These are phyloP conservation scores for Penicillium canescens DNA, from an alignment of 495 filamentous ascomycete genomes.

Conservation along the genomic window DNA sequence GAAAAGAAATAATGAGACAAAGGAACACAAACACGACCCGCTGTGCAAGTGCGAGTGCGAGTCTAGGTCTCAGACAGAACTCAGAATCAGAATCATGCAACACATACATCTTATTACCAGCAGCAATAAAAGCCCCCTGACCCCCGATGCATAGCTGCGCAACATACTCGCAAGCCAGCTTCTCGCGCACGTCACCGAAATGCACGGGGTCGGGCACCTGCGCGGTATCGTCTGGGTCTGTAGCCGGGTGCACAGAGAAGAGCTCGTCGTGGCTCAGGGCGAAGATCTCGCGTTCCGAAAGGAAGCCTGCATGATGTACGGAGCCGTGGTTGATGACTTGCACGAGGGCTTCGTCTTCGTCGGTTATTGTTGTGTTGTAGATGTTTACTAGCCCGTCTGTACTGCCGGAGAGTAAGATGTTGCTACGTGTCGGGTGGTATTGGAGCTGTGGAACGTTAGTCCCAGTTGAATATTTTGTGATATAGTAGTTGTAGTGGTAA, in stretches of 20 bases:
- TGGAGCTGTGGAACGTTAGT: slow-evolving; percentile 52
- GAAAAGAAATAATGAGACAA: not conserved
- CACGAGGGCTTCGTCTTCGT: slow-evolving; percentile 83
- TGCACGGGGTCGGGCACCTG: slow-evolving; percentile 52
- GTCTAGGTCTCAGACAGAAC: not conserved
- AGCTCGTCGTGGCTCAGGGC: slow-evolving; percentile 79
- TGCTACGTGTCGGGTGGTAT: slow-evolving; percentile 64
- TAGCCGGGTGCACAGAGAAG: slow-evolving; percentile 73
- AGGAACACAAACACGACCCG: not conserved
- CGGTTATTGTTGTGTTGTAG: slow-evolving; percentile 70
- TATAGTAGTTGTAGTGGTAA: not conserved
- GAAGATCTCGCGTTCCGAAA: slow-evolving; percentile 66
- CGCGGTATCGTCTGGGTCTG: slow-evolving; percentile 55
- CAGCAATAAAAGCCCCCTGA: slow-evolving; percentile 45
- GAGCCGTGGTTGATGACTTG: slow-evolving; percentile 89
- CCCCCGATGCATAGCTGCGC: slow-evolving; percentile 66
- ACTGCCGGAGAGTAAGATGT: slow-evolving; percentile 76
- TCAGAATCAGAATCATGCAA: slow-evolving; percentile 7
- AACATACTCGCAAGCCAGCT: slow-evolving; percentile 78
- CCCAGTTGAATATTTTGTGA: not conserved
- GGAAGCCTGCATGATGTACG: slow-evolving; percentile 82
- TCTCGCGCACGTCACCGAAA: slow-evolving; percentile 74
- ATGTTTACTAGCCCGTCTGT: slow-evolving; percentile 92
- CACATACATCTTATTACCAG: slow-evolving; percentile 45
- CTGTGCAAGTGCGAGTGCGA: not conserved